These are phyloP conservation scores for Stagonosporopsis rhizophila DNA, from an alignment of 2,329 filamentous ascomycete species.

Conservation along the genomic window DNA sequence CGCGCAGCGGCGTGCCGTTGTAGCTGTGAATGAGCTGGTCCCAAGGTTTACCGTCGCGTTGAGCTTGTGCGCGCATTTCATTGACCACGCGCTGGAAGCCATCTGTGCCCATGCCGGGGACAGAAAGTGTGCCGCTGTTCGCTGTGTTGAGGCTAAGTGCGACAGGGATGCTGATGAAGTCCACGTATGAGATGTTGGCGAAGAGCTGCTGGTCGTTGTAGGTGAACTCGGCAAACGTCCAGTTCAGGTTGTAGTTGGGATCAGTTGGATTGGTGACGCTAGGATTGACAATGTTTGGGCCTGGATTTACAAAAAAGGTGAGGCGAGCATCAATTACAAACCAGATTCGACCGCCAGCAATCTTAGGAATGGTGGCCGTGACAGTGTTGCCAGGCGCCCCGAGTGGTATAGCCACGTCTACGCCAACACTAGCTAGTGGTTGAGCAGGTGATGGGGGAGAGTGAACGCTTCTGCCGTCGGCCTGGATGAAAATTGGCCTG, in stretches of 20 bases:
- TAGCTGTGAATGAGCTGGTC: slow-evolving; percentile 62
- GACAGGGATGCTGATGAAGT: slow-evolving; percentile 67
- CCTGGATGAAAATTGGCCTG: slow-evolving; percentile 66
- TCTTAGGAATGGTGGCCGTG: slow-evolving; percentile 70
- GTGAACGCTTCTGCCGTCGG: slow-evolving; percentile 71
- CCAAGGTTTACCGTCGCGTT: slow-evolving; percentile 65
- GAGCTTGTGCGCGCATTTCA: slow-evolving; percentile 62
- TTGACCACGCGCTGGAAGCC: slow-evolving; percentile 64
- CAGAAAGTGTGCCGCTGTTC: slow-evolving; percentile 49
- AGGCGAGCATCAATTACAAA: slow-evolving; percentile 68
- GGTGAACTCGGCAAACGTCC: slow-evolving; percentile 59
- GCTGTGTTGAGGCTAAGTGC: slow-evolving; percentile 55
- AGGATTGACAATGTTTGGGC: slow-evolving; percentile 76
- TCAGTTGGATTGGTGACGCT: slow-evolving; percentile 69
- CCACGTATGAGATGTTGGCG: slow-evolving; percentile 72
- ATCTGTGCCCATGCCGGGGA: slow-evolving; percentile 65
- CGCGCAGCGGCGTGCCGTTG: slow-evolving; percentile 49
- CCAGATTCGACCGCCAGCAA: slow-evolving; percentile 76
- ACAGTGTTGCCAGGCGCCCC: slow-evolving; percentile 66
- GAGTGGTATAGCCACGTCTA: slow-evolving; percentile 69
- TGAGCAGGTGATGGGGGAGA: slow-evolving; percentile 66
- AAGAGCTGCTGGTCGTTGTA: slow-evolving; percentile 57
- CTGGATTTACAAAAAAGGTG: slow-evolving; percentile 74
- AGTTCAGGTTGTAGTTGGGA: slow-evolving; percentile 54
- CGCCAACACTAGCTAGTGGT: slow-evolving; percentile 59